These are phyloP conservation scores for Myxozyma vanderwaltii DNA, from an alignment of 805 yeast species.

Conservation along the genomic window DNA sequence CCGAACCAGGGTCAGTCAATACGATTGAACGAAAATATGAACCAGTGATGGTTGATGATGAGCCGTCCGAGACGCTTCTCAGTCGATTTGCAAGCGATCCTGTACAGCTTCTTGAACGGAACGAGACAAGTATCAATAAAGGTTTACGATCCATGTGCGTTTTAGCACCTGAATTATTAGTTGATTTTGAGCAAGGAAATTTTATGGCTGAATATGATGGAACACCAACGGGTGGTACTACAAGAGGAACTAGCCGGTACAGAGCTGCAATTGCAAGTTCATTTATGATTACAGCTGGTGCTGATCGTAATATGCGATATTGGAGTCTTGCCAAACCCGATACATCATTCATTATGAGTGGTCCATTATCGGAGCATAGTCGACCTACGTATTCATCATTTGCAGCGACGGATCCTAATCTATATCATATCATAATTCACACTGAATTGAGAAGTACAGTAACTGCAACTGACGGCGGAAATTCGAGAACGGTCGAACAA, in stretches of 20 bases:
- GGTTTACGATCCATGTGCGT: conserved; percentile 35
- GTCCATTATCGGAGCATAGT: conserved; percentile 36
- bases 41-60: conserved; percentile 35
- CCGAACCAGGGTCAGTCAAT: conserved; percentile 12
- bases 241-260: neutral
- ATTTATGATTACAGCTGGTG: conserved; percentile 41
- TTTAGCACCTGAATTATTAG: conserved; percentile 15
- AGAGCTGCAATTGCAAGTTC: conserved; percentile 21
- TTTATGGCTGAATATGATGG: conserved; percentile 12
- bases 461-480: conserved; percentile 34
- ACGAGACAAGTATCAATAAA: conserved; percentile 20
- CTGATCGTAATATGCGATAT: conserved; percentile 41
- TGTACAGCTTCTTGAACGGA: conserved; percentile 23
- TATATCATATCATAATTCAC: conserved; percentile 8
- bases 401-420: neutral
- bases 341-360: conserved; percentile 41
- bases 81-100: conserved; percentile 35
- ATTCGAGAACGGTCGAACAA: conserved; percentile 34
- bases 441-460: conserved; percentile 16
- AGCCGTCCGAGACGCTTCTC: conserved; percentile 29
- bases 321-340: conserved; percentile 45
- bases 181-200: conserved; percentile 15
- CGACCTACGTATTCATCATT: conserved; percentile 15
- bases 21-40: conserved; percentile 28
- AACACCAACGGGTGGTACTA: neutral